Evolutionary conservation across 495 filamentous ascomycete genomes (phyloP), one percentile per base, ranked within the genome.

Genomic region (Diplogelasinospora grovesii): DNA sequence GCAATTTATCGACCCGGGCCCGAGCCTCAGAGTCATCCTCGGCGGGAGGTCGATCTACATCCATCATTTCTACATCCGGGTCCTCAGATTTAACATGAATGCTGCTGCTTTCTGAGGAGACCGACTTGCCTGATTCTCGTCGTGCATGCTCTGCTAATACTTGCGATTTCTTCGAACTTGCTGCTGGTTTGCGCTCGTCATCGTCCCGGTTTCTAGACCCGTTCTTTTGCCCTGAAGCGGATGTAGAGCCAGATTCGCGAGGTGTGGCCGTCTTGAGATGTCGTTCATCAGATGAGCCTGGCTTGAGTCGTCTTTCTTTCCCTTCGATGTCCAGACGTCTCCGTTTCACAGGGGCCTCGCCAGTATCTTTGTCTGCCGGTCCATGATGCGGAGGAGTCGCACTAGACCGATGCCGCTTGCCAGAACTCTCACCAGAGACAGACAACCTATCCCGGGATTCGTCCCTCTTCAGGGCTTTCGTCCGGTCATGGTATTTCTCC

Each of bases 321-420:
- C 50, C 52, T 4, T 73, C 65, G 2, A 40, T 49, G 25, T 76
- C 74, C 16, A 76, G 38, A 15, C 67, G 68, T 30, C 74, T 58
- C 43, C 64, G 58, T 52, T 78, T 78, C 22, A 60, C 38, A 14
- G 70, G 66, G 21, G 52, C 63, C 68, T 83, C 67, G 65, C 70
- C 54, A 60, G 75, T 46, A 41, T 74, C 71, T 42, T 68, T 65
- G 24, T 74, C 75, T 18, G 69, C 62, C 24, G 69, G 67, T 20
- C 70, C 71, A 36, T 68, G 73, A 42, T 77, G 68, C 32, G 83
- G 79, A 2, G 84, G 83, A 3, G 81, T 85, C 10, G 69, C 71
- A 50, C 83, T 86, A 37, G 69, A 66, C 26, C 83, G 75, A 47
- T 77, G 73, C 29, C 84, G 74, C 52, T 87, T 89, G 33, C 76